Evolutionary conservation across 352 stramenopile species (phyloP).

Genomic region (Pythium oligandrum): DNA sequence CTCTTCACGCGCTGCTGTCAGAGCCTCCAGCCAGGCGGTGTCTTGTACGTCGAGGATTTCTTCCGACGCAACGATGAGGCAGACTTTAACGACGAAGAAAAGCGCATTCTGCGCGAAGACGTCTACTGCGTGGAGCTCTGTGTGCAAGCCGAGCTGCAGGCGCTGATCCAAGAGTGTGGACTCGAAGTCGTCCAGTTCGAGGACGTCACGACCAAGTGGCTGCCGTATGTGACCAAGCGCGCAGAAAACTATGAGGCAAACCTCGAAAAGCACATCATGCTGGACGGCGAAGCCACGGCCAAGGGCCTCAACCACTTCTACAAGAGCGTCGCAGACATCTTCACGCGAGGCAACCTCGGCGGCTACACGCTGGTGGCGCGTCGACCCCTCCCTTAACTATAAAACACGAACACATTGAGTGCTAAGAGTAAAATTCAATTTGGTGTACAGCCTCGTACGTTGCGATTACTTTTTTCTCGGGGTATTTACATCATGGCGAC

Average conservation of each 20-base stretch:
- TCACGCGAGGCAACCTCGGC: constrained; percentile 49
- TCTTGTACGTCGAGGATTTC: constrained; percentile 81
- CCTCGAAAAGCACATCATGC: constrained; percentile 38
- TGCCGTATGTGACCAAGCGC: constrained; percentile 42
- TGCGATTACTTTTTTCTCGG: too few relatives aligned
- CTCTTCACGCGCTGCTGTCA: constrained; percentile 57
- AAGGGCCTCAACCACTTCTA: constrained; percentile 73
- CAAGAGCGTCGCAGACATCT: constrained; percentile 45
- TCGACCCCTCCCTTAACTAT: constrained; percentile 1
- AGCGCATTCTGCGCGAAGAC: constrained; percentile 42
- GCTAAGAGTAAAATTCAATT: too few relatives aligned
- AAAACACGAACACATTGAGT: too few relatives aligned
- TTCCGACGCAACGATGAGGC: constrained; percentile 30
- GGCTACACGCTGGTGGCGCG: constrained; percentile 50
- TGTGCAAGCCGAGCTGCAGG: constrained; percentile 30
- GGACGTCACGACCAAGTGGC: constrained; percentile 67
- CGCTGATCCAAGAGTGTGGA: constrained; percentile 34
- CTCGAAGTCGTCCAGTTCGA: constrained; percentile 54
- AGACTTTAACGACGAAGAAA: constrained; percentile 41
- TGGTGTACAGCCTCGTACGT: too few relatives aligned
- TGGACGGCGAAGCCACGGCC: constrained; percentile 53
- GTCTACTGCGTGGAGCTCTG: constrained; percentile 59
- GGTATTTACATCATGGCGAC: too few relatives aligned
- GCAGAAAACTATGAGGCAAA: constrained; percentile 35
- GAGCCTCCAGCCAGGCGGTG: constrained; percentile 51